A percentile compares a stretch with the other conserved stretches of the same genome.
phyloP scores from a whole-genome alignment of 208 protist species.

The Leptomonas pyrrhocoris region DNA sequence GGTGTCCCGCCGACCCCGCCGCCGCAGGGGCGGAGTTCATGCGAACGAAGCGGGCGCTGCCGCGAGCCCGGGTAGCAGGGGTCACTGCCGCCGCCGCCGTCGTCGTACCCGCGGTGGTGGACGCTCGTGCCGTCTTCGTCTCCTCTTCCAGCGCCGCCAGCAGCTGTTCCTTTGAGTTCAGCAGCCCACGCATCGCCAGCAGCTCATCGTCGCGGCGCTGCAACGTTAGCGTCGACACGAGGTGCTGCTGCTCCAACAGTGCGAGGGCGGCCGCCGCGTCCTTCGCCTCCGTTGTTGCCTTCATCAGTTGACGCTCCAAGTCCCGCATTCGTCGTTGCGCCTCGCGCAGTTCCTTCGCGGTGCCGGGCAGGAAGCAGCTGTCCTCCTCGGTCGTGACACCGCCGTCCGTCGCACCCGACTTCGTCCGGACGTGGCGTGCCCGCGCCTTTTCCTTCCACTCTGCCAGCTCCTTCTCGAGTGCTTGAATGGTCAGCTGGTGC shows the following conservation, averaged over 20 bases:
- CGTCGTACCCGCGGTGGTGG: background rate
- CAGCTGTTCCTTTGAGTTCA: slow-evolving; percentile 27
- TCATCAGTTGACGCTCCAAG: slow-evolving; percentile 25
- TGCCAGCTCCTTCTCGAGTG: slow-evolving; percentile 35
- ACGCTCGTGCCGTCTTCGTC: slow-evolving; percentile 7
- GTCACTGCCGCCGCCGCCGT: background rate
- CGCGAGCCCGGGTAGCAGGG: background rate
- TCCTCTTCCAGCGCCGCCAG: slow-evolving; percentile 18
- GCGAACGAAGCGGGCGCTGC: slow-evolving; percentile 9
- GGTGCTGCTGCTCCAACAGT: slow-evolving; percentile 25
- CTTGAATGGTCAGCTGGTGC: slow-evolving; percentile 26
- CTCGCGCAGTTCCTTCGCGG: slow-evolving; percentile 37
- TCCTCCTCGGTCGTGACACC: slow-evolving; percentile 5
- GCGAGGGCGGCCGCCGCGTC: slow-evolving; percentile 25
- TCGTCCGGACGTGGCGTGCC: background rate
- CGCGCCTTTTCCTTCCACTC: slow-evolving; percentile 27
- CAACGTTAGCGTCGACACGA: slow-evolving; percentile 4
- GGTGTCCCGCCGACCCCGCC: background rate
- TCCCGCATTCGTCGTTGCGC: slow-evolving; percentile 31
- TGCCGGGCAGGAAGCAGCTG: slow-evolving; percentile 36
- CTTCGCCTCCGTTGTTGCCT: slow-evolving; percentile 13
- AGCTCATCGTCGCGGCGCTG: slow-evolving; percentile 30
- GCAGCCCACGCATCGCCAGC: slow-evolving; percentile 22
- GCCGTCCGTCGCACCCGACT: slow-evolving; percentile 5
- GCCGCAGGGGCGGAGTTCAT: slow-evolving; percentile 26